A percentile compares a stretch with the other conserved stretches of the same genome.
phyloP scores from a whole-genome alignment of 2,329 filamentous ascomycete genomes.

The Trichoderma harzianum region DNA sequence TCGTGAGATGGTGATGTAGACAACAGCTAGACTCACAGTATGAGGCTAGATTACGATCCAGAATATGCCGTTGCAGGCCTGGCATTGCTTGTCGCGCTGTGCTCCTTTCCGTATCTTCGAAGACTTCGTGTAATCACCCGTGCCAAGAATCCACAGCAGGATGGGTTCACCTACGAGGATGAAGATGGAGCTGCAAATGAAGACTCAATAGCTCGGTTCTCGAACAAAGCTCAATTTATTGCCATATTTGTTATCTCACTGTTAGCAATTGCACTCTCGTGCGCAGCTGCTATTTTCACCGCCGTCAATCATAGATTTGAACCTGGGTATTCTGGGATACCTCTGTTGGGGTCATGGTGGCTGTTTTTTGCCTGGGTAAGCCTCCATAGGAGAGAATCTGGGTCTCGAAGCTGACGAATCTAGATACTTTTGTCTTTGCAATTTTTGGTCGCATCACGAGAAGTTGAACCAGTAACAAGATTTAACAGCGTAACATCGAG shows the following conservation, averaged over 20 bases:
- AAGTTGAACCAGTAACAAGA: not conserved
- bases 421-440: conserved; percentile 1
- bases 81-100: not conserved
- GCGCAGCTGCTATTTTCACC: conserved; percentile 5
- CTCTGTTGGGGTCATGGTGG: not conserved
- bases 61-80: not conserved
- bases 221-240: conserved; percentile 1
- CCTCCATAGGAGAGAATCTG: not conserved
- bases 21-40: not conserved
- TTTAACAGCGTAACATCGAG: not conserved
- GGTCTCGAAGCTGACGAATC: not conserved
- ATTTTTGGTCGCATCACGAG: not conserved
- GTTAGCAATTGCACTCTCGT: not conserved
- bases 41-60: not conserved
- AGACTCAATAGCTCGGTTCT: conserved; percentile 2
- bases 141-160: not conserved
- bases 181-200: conserved; percentile 1
- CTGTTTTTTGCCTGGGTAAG: conserved; percentile 3
- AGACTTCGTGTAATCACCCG: not conserved
- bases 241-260: not conserved
- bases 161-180: conserved; percentile 3
- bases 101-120: not conserved
- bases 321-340: not conserved
- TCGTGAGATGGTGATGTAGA: not conserved
- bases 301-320: not conserved